A percentile compares a stretch with the other conserved stretches of the same genome.
Conservation (phyloP, 805 yeast genomes). For the Vanderwaltozyma yarrowii region DNA sequence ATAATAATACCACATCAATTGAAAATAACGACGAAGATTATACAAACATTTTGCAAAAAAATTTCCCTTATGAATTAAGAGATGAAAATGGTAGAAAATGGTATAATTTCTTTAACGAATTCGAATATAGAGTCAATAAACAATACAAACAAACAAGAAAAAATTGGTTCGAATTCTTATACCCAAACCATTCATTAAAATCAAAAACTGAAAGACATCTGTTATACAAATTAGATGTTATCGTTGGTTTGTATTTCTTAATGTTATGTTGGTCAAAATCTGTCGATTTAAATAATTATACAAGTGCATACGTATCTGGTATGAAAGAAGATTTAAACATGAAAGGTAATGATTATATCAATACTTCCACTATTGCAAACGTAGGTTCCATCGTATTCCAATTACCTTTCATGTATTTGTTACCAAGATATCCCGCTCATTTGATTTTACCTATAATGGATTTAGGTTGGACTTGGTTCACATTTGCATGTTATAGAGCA, state of each 20-base stretch:
- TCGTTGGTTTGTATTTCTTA: constrained; percentile 47
- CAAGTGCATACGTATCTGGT: constrained; percentile 59
- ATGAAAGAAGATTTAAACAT: constrained; percentile 50
- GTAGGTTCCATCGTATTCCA: constrained; percentile 56
- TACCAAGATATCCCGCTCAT: constrained; percentile 47
- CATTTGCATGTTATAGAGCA: constrained; percentile 44
- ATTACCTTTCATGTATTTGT: constrained; percentile 52
- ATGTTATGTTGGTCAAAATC: constrained; percentile 61
- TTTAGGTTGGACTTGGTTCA: constrained; percentile 58
- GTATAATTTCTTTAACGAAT: constrained; percentile 43
- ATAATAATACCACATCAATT: no score
- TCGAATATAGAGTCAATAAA: constrained; percentile 37
- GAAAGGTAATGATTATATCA: constrained; percentile 52
- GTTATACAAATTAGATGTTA: constrained; percentile 43
- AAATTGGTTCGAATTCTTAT: constrained; percentile 25
- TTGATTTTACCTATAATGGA: constrained; percentile 42
- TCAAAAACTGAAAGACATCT: constrained; percentile 38
- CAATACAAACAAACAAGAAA: constrained; percentile 24
- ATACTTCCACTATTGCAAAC: constrained; percentile 48
- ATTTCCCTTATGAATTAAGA: constrained; percentile 31
- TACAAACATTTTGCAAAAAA: constrained; percentile 7
- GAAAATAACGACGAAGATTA: neutral
- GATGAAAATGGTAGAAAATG: constrained; percentile 33
- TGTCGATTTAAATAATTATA: constrained; percentile 49
- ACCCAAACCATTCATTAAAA: constrained; percentile 27